Base-by-base conservation (phyloP, 2,329 filamentous ascomycete species). In the Alternaria gansuensis region DNA sequence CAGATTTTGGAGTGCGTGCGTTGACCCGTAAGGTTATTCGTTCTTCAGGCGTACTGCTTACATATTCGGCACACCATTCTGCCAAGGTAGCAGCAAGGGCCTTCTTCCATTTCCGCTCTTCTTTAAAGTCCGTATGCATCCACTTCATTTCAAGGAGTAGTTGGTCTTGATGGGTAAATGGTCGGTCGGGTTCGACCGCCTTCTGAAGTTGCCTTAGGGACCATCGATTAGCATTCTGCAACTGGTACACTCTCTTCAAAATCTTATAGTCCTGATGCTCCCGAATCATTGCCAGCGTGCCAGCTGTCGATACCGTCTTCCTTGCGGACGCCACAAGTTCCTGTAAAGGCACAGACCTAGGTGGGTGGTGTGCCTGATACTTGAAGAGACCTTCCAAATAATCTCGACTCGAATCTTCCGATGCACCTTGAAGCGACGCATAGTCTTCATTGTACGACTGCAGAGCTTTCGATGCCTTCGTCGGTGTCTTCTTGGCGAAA, bases 71-170 rank as follows among this genome's bases (percentile, higher is more conserved):
- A 76, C 94, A 98, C 69, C 90, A 91, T 69, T 88, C 83, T 1
- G 93, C 95, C 59, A 97, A 82, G 57, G 89, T 92, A 58, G 89
- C 89, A 5, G 93, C 93, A 34, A 90, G 85, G 2, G 90, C 86
- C 72, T 87, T 88, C 79, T 97, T 98, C 93, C 93, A 97, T 75
- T 96, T 97, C 39, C 92, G 84, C 76, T 98, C 95, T 77, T 97
- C 92, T 51, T 90, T 86, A 72, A 97, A 98, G 77, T 99, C 95
- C 2, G 93, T 97, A 50, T 93, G 87, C 92, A 99, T 96, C 94
- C 94, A 98, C 76, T 93, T 96, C 86, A 94, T 92, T 80, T 99
- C 93, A 67, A 93, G 86, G 31, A 99, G 81, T 54, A 98, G 77
- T 51, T 94, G 85, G 78, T 99, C 95, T 86, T 89, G 91, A 67